Evolutionary conservation across 108 stramenopile species (phyloP).

Genomic region (Thalassiosira profunda): DNA sequence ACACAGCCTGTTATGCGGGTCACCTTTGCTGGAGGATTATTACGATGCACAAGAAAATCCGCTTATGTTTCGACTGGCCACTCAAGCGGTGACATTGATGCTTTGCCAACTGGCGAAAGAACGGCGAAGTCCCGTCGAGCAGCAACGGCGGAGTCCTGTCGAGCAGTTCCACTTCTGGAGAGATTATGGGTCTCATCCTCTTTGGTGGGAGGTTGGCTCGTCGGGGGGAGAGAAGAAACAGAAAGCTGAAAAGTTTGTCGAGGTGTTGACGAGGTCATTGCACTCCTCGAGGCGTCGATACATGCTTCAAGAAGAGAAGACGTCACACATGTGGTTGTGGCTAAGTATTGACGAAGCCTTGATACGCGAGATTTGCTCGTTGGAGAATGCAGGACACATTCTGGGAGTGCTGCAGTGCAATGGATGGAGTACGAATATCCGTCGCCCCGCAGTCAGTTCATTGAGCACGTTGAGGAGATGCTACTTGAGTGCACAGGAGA

Average conservation of each 20-base stretch:
- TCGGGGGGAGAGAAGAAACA: background rate
- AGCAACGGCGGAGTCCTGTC: background rate
- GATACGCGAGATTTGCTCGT: background rate
- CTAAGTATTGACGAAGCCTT: background rate
- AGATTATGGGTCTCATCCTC: constrained; percentile 32
- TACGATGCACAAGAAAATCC: background rate
- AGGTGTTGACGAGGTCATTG: background rate
- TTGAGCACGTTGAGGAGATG: background rate
- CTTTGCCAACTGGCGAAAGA: background rate
- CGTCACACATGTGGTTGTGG: too few species aligned
- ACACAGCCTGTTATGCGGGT: background rate
- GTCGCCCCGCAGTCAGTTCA: constrained; percentile 18
- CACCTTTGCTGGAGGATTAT: background rate
- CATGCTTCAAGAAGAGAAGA: too few species aligned
- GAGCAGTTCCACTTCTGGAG: constrained; percentile 16
- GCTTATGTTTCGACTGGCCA: background rate
- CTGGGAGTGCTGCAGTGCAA: constrained; percentile 44
- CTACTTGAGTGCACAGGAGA: background rate
- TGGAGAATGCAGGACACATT: constrained; percentile 10
- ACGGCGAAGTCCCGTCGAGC: background rate
- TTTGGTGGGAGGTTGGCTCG: constrained; percentile 27
- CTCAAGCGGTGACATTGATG: background rate
- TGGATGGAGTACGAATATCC: constrained; percentile 32
- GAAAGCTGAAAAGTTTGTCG: background rate
- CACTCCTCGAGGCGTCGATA: too few species aligned